Evolutionary conservation across 2,329 filamentous ascomycete species (phyloP).

Genomic region (Madurella fahalii): DNA sequence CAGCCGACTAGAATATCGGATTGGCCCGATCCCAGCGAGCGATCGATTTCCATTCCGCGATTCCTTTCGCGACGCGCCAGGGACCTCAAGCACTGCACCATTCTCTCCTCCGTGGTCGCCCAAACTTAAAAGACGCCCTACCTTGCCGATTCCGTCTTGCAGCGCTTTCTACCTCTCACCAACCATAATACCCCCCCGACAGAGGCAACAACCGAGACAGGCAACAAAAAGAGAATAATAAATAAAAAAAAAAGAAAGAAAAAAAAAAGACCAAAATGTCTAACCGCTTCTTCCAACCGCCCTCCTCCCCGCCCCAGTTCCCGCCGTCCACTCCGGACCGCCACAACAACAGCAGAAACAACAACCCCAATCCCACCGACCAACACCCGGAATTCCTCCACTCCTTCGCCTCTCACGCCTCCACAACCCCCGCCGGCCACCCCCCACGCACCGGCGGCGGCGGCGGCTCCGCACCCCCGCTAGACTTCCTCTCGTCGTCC

Average conservation of each 20-base stretch:
- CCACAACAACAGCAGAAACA: neutral
- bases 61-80: neutral
- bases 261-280: slow-evolving; percentile 5
- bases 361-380: neutral
- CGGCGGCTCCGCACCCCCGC: slow-evolving; percentile 49
- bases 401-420: slow-evolving; percentile 3
- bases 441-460: slow-evolving; percentile 36
- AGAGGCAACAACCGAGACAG: slow-evolving; percentile 25
- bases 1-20: too few relatives aligned
- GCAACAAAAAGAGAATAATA: too few relatives aligned
- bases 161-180: neutral
- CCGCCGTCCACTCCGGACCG: slow-evolving; percentile 15
- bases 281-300: slow-evolving; percentile 7
- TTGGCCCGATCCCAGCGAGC: neutral
- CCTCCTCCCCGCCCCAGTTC: neutral
- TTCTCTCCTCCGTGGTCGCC: too few relatives aligned
- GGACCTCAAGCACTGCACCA: neutral
- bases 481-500: slow-evolving; percentile 47
- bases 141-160: too few relatives aligned
- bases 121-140: too few relatives aligned
- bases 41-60: neutral
- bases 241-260: neutral
- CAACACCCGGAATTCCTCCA: neutral
- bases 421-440: slow-evolving; percentile 10
- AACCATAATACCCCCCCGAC: neutral